Base-by-base conservation (phyloP, 2,329 filamentous ascomycete species). In the Aspergillus tubingensis region DNA sequence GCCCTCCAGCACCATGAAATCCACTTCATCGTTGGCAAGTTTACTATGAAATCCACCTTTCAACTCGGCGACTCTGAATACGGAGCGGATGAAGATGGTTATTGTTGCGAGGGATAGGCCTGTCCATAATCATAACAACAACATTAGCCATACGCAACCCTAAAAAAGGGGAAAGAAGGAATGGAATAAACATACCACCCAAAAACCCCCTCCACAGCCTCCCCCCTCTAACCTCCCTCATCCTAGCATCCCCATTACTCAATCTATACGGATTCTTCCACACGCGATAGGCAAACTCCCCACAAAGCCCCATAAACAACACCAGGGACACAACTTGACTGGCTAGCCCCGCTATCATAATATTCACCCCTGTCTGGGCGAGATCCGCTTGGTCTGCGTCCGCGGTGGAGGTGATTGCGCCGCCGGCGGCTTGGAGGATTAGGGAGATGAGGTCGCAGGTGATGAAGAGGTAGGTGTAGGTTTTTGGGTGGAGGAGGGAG, bases 341-440 rank as follows among this genome's bases (percentile, higher is more conserved):
- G 17, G 80, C 72, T 0, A 89, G 81, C 32, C 88, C 88, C 4
- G 85, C 85, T n/a, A 90, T 80, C 82, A 87, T 87, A 74, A 89
- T 83, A 69, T 88, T 77, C 63, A 83, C 81, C n/a, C 86, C 87
- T 0, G 68, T 65, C 1, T 75, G 38, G 7, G 15, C 50, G 3
- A 15, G 23, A 5, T 44, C 23, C 8, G 19, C 19, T 21, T 62
- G 19, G 38, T 47, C 32, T 21, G 51, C 54, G 13, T 54, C 50
- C 7, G 65, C 57, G 5, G 36, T 55, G 15, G 59, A 61, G 10
- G 65, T 60, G 43, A 67, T 64, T 21, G 58, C 63, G 3, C 65
- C 62, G 63, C 87, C 87, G 0, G 79, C 76, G 4, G 83, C 83
- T 69, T 90, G 87, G 0, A 89, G 80, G 39, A 86, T 65, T 2